phyloP scores from a whole-genome alignment of 352 stramenopile species.

The Phytophthora europaea region DNA sequence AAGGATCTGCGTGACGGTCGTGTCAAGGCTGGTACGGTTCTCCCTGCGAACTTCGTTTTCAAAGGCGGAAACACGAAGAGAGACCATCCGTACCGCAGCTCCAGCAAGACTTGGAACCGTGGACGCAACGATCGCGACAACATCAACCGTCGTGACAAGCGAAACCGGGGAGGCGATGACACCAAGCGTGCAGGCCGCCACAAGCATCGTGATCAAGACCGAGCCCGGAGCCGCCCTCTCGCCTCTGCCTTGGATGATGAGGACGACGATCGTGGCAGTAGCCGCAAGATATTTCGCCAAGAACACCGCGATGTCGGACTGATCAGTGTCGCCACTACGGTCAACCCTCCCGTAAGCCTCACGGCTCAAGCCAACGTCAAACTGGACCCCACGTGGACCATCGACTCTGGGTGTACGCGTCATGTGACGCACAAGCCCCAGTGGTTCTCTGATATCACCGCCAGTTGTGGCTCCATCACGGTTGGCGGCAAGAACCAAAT shows the following conservation, averaged over 20 bases:
- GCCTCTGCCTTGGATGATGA: no score
- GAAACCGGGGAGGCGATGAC: no score
- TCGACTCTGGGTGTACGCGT: slow-evolving; percentile 22
- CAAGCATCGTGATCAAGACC: no score
- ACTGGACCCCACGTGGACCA: not conserved
- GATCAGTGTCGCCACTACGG: slow-evolving; percentile 7
- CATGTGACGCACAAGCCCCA: slow-evolving; percentile 23
- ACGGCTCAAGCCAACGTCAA: not conserved
- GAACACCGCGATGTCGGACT: slow-evolving; percentile 1
- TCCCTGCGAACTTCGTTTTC: slow-evolving; percentile 11
- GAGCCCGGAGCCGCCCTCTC: no score
- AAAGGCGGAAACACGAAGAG: slow-evolving; percentile 7
- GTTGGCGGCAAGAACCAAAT: no score
- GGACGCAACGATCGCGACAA: no score
- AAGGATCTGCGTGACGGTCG: not conserved
- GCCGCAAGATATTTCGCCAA: slow-evolving; percentile 9
- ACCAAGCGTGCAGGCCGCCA: no score
- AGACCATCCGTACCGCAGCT: no score
- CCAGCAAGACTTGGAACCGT: no score
- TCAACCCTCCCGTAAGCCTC: not conserved
- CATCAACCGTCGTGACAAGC: no score
- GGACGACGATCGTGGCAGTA: not conserved
- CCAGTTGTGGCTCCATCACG: no score
- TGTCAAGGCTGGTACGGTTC: slow-evolving; percentile 1
- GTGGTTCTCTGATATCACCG: slow-evolving; percentile 14